These are phyloP conservation scores for Allium fistulosum DNA, from an alignment of 106 monocot genomes.

Conservation along the genomic window DNA sequence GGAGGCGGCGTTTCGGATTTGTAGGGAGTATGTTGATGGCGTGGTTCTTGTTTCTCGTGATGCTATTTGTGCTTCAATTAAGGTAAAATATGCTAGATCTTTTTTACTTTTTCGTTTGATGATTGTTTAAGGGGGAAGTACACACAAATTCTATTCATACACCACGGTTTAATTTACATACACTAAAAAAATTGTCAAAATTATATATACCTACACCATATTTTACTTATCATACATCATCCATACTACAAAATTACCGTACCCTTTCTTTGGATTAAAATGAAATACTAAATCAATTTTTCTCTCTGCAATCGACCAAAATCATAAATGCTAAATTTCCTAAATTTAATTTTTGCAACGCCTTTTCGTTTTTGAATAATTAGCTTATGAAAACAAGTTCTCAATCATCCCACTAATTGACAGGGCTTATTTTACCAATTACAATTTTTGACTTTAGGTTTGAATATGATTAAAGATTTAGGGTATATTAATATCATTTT, in stretches of 20 bases:
- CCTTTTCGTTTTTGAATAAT: too few relatives aligned
- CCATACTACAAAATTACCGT: not conserved
- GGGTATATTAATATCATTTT: too few relatives aligned
- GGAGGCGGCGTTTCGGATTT: constrained; percentile 89
- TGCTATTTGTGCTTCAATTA: constrained; percentile 99
- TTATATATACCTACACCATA: too few relatives aligned
- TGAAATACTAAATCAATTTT: too few relatives aligned
- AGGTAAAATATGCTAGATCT: constrained; percentile 28
- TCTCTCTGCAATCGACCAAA: too few relatives aligned
- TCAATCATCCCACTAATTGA: too few relatives aligned
- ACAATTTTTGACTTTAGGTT: too few relatives aligned
- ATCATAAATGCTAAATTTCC: too few relatives aligned
- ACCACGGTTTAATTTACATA: not conserved
- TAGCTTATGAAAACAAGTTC: too few relatives aligned
- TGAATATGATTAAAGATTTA: too few relatives aligned
- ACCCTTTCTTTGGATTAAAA: not conserved
- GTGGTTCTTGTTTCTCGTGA: constrained; percentile 96
- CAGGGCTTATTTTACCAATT: too few relatives aligned
- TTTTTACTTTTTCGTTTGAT: not conserved
- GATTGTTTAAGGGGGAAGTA: not conserved
- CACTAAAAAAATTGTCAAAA: not conserved
- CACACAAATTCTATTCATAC: not conserved
- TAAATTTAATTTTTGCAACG: too few relatives aligned
- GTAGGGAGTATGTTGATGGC: constrained; percentile 80
- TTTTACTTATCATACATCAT: not conserved